Percentiles rank a stretch among this genome's conserved stretches.
phyloP scores from a whole-genome alignment of 192 early-diverging fungal genomes.

The Coemansia umbellata region DNA sequence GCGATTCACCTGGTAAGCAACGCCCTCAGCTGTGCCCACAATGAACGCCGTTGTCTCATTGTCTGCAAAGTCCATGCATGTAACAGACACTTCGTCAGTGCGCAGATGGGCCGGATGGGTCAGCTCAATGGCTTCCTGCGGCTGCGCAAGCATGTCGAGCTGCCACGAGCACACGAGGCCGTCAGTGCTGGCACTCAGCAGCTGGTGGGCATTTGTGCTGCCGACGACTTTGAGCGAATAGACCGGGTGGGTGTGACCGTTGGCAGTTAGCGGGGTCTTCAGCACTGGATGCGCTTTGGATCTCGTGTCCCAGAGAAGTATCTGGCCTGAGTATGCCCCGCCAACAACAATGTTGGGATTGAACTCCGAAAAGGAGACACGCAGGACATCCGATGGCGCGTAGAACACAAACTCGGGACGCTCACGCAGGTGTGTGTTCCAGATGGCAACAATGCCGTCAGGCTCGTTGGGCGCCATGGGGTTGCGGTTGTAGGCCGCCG shows the following conservation, averaged over 20 bases:
- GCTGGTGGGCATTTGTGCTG: conserved; percentile 91
- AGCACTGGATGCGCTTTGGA: conserved; percentile 85
- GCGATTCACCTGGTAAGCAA: conserved; percentile 89
- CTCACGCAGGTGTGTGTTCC: conserved; percentile 84
- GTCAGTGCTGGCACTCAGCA: conserved; percentile 92
- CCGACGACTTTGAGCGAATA: conserved; percentile 87
- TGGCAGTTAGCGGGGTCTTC: conserved; percentile 88
- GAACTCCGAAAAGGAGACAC: conserved; percentile 86
- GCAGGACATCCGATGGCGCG: conserved; percentile 86
- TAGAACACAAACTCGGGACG: conserved; percentile 96
- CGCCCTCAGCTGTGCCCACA: conserved; percentile 96
- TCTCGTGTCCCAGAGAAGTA: conserved; percentile 95
- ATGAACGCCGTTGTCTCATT: conserved; percentile 91
- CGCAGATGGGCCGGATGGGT: conserved; percentile 68
- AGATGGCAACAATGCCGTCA: conserved; percentile 90
- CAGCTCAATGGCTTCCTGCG: conserved; percentile 85
- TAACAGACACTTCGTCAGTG: conserved; percentile 93
- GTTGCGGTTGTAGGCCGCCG: conserved; percentile 92
- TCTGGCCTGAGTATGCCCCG: conserved; percentile 97
- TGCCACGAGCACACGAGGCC: conserved; percentile 96
- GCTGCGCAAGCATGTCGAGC: conserved; percentile 96
- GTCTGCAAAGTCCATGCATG: conserved; percentile 85
- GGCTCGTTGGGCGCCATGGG: conserved; percentile 80
- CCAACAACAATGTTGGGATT: conserved; percentile 91
- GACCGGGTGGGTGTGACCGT: conserved; percentile 96